Conservation (phyloP, 495 filamentous ascomycete species). For the Daldinia bambusicola region DNA sequence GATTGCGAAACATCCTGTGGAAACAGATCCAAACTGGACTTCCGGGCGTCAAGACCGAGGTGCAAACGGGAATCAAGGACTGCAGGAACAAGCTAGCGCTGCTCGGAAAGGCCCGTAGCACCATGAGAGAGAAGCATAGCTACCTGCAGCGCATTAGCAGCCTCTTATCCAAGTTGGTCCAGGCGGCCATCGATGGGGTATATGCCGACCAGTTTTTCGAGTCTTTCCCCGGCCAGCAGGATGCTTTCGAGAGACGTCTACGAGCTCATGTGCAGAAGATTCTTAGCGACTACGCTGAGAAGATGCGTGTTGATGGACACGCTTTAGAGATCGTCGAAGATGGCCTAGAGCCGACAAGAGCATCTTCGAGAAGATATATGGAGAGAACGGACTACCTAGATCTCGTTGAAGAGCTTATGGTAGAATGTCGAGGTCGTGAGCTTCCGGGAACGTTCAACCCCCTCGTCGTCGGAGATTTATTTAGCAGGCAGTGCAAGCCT, state of each 20-base stretch:
- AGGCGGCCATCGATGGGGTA: slow-evolving; percentile 42
- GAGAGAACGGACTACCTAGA: slow-evolving; percentile 26
- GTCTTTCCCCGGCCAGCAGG: slow-evolving; percentile 39
- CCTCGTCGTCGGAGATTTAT: slow-evolving; percentile 54
- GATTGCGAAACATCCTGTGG: slow-evolving; percentile 39
- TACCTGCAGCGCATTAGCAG: slow-evolving; percentile 53
- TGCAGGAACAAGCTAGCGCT: slow-evolving; percentile 31
- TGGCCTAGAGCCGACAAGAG: slow-evolving; percentile 20
- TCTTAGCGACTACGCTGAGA: slow-evolving; percentile 41
- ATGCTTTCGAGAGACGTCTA: slow-evolving; percentile 43
- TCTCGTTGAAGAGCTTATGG: slow-evolving; percentile 20
- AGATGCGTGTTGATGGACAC: slow-evolving; percentile 47
- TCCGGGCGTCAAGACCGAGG: slow-evolving; percentile 39
- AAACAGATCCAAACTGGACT: slow-evolving; percentile 40
- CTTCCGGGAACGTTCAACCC: slow-evolving; percentile 56
- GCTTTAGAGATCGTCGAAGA: slow-evolving; percentile 44
- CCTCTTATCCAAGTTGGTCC: slow-evolving; percentile 26
- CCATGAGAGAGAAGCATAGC: slow-evolving; percentile 54
- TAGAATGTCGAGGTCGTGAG: slow-evolving; percentile 50
- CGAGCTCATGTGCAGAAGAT: slow-evolving; percentile 49
- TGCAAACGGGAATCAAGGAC: slow-evolving; percentile 37
- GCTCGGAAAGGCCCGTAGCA: slow-evolving; percentile 41
- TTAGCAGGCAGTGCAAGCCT: slow-evolving; percentile 51
- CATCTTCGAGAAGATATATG: slow-evolving; percentile 12
- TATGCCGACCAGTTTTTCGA: slow-evolving; percentile 45